Evolutionary conservation across 306 rosid genomes (phyloP), one percentile per base, ranked within the genome.

Genomic region (Styphnolobium japonicum): DNA sequence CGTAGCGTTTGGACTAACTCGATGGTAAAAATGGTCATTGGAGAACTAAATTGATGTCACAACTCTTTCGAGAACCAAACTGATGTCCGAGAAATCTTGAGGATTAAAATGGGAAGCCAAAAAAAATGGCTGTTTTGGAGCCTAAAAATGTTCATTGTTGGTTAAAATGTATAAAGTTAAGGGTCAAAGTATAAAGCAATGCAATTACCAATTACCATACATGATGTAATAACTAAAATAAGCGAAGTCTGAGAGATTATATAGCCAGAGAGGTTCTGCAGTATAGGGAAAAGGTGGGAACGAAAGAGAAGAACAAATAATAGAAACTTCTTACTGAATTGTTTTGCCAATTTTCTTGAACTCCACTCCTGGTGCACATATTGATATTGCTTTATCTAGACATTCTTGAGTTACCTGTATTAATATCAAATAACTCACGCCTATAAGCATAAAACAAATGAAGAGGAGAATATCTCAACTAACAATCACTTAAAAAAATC

Each of bases 351-450:
- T 92, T 85, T 77, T 85, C 85, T 85, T 90, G 67, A 80, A 82
- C 82, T 95, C 98, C 85, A 90, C 97, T 61, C 98, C 98, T 1
- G 97, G 95, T n/a, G 90, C 97, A 73, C 98, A 91, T 61, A 92
- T 87, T 78, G 96, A 89, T 85, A 92, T 95, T 60, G 98, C 98
- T 83, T 91, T 95, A 85, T 90, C 87, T 9, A 95, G 83, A 84
- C 89, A 80, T 83, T 95, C 96, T 78, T 86, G 87, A 64, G 98
- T 92, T 77, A 92, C 97, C 98, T 89, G 83, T 81, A 79, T 77
- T 53, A 34, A 79, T 46, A 71, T 18, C 55, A 69, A 78, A 37
- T 64, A 78, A 29, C 65, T 56, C 31, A 73, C 21, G 67, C 25
- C 39, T 0, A 37, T 72, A 71, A 83, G 85, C 52, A 81, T 66